A percentile compares a stretch with the other conserved stretches of the same genome.
phyloP scores from a whole-genome alignment of 352 stramenopile genomes.

The Pythium guiyangense region DNA sequence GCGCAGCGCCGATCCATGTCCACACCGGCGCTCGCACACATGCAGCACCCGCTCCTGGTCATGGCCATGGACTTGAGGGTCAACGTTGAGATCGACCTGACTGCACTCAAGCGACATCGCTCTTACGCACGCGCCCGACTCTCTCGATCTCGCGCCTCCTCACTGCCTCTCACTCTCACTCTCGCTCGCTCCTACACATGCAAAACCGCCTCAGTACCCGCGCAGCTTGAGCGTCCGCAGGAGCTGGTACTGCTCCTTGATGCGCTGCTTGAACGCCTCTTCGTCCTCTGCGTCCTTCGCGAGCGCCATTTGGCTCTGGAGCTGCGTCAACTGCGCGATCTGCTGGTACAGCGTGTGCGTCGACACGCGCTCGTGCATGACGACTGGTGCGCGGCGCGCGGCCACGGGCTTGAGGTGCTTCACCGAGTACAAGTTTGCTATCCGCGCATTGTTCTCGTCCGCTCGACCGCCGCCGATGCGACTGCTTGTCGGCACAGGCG shows the following conservation, averaged over 20 bases:
- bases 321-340: slow-evolving; percentile 46
- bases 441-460: slow-evolving; percentile 15
- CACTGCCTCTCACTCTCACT: not conserved
- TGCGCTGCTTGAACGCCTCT: slow-evolving; percentile 41
- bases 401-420: slow-evolving; percentile 9
- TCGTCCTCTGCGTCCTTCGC: slow-evolving; percentile 40
- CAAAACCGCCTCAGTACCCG: slow-evolving; percentile 5
- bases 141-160: not conserved
- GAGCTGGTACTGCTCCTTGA: slow-evolving; percentile 57
- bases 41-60: no score
- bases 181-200: not conserved
- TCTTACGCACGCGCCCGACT: not conserved
- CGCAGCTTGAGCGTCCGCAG: slow-evolving; percentile 44
- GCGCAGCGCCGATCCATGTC: no score
- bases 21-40: no score
- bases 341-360: slow-evolving; percentile 36
- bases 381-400: slow-evolving; percentile 12
- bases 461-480: not conserved
- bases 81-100: no score
- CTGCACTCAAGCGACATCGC: no score
- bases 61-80: no score
- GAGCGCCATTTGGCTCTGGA: slow-evolving; percentile 45
- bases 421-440: slow-evolving; percentile 16
- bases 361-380: slow-evolving; percentile 36
- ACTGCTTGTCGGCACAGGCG: not conserved